Evolutionary conservation across 1,139 yeast genomes (phyloP), one percentile per base, ranked within the genome.

Genomic region (Debaryomyces fabryi): DNA sequence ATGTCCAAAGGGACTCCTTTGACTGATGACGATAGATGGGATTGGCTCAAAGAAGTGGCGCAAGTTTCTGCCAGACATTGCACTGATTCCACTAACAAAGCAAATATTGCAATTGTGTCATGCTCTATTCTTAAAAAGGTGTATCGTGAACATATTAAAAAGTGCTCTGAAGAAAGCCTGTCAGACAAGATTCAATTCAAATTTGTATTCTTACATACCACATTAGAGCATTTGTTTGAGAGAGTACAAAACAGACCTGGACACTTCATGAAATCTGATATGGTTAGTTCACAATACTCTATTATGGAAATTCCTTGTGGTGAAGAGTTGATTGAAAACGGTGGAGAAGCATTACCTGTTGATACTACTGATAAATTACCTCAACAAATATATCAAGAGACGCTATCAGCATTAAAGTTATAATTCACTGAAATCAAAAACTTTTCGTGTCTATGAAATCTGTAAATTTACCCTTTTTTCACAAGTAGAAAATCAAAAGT

Each of bases 21-120:
- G 49, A 81, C 83, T 0, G 98, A 93, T 62, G 95, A 84, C 1
- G 99, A 93, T 64, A 72, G 99, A 51, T 88, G 93, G 92, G 93
- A 79, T 1, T 93, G 99, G 99, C 74, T 93, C 25, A 67, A 73
- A 41, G 62, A 66, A 39, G 65, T 90, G 6, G 76, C 89, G 1
- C 55, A 59, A 15, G 58, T 56, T 6, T 70, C 84, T 0, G 68
- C 77, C 2, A 58, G 58, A 0, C 59, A 68, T 43, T 74, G 83
- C 10, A 45, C 58, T 8, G 62, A 64, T 3, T 54, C 66, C 7
- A 58, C 56, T 2, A 65, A 69, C 42, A 56, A 56, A 4, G 53
- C 67, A 15, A 55, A 61, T 1, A 53, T 61, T 0, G 67, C 81
- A 3, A 79, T 93, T 12, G 87, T 87, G 1, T 81, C 96, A 2